phyloP scores from a whole-genome alignment of 139 green algal genomes.

The Chlamydomonas schloesseri region DNA sequence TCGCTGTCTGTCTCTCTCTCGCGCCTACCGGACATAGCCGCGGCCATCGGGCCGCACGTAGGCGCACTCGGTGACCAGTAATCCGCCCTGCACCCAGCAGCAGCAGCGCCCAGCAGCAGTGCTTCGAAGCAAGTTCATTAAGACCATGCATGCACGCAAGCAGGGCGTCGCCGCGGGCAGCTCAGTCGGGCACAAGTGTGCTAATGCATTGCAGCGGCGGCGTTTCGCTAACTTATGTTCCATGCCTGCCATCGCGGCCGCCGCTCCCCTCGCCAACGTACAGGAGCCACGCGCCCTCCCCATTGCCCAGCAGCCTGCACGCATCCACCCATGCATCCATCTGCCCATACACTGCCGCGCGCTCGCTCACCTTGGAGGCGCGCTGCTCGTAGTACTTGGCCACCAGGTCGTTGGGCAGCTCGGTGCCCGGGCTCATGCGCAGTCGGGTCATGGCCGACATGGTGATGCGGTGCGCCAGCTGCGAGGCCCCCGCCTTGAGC shows the following conservation, averaged over 20 bases:
- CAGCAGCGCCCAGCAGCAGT: neutral
- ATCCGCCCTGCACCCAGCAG: neutral
- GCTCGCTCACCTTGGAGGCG: neutral
- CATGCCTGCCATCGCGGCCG: no score
- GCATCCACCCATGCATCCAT: no score
- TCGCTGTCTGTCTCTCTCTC: no score
- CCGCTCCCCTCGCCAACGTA: no score
- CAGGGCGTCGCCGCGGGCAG: neutral
- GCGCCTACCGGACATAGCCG: slow-evolving; percentile 25
- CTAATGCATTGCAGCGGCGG: neutral
- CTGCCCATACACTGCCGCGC: no score
- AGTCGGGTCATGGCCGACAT: slow-evolving; percentile 31
- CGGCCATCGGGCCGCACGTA: neutral
- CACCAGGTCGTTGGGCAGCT: slow-evolving; percentile 15
- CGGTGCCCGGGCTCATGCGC: slow-evolving; percentile 15
- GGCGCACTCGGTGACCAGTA: slow-evolving; percentile 20
- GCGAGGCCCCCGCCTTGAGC: neutral
- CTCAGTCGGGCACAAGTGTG: neutral
- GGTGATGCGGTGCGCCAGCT: slow-evolving; percentile 10
- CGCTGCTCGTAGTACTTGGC: slow-evolving; percentile 34
- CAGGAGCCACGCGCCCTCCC: no score
- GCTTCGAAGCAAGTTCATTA: neutral
- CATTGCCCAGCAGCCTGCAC: no score
- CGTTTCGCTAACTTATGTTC: neutral
- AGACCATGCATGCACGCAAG: neutral